Base-by-base conservation (phyloP, 768 basidiomycete species). In the Chalciporus piperatus region DNA sequence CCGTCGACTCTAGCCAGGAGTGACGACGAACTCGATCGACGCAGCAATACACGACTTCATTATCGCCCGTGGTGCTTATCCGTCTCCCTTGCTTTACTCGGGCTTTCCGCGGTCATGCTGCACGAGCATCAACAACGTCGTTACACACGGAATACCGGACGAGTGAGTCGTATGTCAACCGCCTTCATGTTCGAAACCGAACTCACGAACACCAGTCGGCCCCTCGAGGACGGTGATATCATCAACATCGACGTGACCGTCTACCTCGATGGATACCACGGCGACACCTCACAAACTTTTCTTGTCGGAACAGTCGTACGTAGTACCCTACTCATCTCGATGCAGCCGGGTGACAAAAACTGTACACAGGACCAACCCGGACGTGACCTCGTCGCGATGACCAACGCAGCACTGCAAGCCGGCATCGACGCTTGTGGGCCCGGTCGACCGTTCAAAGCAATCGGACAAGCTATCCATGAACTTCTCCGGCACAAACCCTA, bases 131-230 rank as follows among this genome's bases (percentile, higher is more conserved):
- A 97, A 97, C 62, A 96, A 96, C 58, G 72, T 96, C 30, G 77
- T 93, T 42, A 80, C 78, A 10, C 92, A 97, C 63, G 94, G 93
- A 1, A 93, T 97, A 50, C 94, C 94, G 25, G 92, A 96, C 72
- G 80, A 89, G 92, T 93, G 56, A 58, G 81, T 67, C 40, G n/a
- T 41, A 22, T 37, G 0, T 56, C 22, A 6, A 35, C 1, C 7
- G 23, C 9, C 27, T 20, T 43, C 27, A 9, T 47, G 8, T 41
- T 27, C 16, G n/a, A 39, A 28, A 19, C 22, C 22, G 28, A 20
- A 32, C 56, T 50, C 44, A 52, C n/a, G n/a, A 19, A n/a, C 50
- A 51, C 41, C 22, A 94, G 92, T 51, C 89, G 92, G 32, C 83
- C 82, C 0, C 76, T 97, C 3, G 79, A 87, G 64, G 75, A 89